Conservation (phyloP, 179 eudicot genomes). For the Drosera spatulata region DNA sequence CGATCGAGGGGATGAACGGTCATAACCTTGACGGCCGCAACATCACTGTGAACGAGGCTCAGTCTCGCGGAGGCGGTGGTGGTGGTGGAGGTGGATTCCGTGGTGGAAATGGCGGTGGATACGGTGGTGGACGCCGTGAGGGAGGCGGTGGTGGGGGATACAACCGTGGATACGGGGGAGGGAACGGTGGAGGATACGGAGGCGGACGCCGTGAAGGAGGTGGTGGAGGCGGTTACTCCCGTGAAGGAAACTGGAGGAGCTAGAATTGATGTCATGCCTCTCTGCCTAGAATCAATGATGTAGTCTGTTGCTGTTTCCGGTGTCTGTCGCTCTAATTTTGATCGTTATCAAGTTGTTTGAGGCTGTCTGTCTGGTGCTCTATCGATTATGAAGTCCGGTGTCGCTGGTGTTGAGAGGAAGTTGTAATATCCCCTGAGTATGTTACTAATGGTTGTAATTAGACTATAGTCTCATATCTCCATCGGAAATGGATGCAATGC, state of each 20-base stretch:
- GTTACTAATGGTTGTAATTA: slow-evolving; percentile 7
- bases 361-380: too few species aligned
- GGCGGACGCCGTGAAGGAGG: slow-evolving; percentile 22
- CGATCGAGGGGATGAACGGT: slow-evolving; percentile 76
- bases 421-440: too few species aligned
- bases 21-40: slow-evolving; percentile 67
- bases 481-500: slow-evolving; percentile 1
- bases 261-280: background rate
- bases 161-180: slow-evolving; percentile 9
- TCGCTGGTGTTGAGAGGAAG: too few species aligned
- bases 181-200: slow-evolving; percentile 12
- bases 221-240: slow-evolving; percentile 11
- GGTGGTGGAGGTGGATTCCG: slow-evolving; percentile 47
- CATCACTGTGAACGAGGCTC: slow-evolving; percentile 93
- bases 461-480: background rate
- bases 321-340: background rate
- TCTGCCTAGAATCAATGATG: background rate
- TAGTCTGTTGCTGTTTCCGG: background rate
- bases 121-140: slow-evolving; percentile 8
- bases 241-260: slow-evolving; percentile 8
- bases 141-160: slow-evolving; percentile 27
- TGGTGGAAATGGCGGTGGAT: slow-evolving; percentile 5
- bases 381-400: too few species aligned
- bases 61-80: slow-evolving; percentile 67
- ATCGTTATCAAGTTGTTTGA: too few species aligned